Evolutionary conservation across 2,329 filamentous ascomycete genomes (phyloP).

Genomic region (Talaromyces sp.): DNA sequence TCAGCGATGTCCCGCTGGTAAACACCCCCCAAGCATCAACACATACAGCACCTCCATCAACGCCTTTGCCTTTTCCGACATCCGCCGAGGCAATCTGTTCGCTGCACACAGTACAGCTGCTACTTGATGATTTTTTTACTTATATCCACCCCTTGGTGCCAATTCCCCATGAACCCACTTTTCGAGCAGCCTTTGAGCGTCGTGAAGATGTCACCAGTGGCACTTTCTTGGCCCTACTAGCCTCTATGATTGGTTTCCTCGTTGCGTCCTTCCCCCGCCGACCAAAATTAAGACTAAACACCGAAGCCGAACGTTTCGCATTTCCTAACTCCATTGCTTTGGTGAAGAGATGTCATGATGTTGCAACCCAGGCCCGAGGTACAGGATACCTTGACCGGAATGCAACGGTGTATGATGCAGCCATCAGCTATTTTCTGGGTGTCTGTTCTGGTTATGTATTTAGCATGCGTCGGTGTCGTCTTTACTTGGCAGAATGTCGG

Average conservation of each 20-base stretch:
- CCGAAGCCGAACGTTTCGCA: slow-evolving; percentile 38
- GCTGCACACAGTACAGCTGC: slow-evolving; percentile 40
- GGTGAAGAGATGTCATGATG: slow-evolving; percentile 47
- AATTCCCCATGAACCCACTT: slow-evolving; percentile 51
- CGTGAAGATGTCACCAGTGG: slow-evolving; percentile 46
- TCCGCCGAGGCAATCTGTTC: slow-evolving; percentile 55
- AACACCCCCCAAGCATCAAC: slow-evolving; percentile 31
- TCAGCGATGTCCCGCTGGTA: slow-evolving; percentile 47
- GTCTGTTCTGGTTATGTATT: slow-evolving; percentile 46
- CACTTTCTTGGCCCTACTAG: slow-evolving; percentile 49
- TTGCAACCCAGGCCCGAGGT: slow-evolving; percentile 49
- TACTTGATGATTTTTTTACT: slow-evolving; percentile 52
- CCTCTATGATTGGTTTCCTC: slow-evolving; percentile 49
- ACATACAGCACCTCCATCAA: slow-evolving; percentile 29
- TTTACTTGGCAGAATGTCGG: slow-evolving; percentile 49
- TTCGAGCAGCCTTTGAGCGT: slow-evolving; percentile 46
- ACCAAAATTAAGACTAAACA: slow-evolving; percentile 44
- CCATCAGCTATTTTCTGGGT: slow-evolving; percentile 48
- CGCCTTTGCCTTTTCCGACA: slow-evolving; percentile 46
- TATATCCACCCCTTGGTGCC: slow-evolving; percentile 53
- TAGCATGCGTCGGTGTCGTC: slow-evolving; percentile 41
- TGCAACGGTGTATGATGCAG: slow-evolving; percentile 48
- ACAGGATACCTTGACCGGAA: slow-evolving; percentile 47
- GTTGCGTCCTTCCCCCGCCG: slow-evolving; percentile 50
- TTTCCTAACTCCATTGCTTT: slow-evolving; percentile 49